Evolutionary conservation across 1,284 basidiomycete species (phyloP), one percentile per base, ranked within the genome.

Genomic region (Moesziomyces globuligerus): DNA sequence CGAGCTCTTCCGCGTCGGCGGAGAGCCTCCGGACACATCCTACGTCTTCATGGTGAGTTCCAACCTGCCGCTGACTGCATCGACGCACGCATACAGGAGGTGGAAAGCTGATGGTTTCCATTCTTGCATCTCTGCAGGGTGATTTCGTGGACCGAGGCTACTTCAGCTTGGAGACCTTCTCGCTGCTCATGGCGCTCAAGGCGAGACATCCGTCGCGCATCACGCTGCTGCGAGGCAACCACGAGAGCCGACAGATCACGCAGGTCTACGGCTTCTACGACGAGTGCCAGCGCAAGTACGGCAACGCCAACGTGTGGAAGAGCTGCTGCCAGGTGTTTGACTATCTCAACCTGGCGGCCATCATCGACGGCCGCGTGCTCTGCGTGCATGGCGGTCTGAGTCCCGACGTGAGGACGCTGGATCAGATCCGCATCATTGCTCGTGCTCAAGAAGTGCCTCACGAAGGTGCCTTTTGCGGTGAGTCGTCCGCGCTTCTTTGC

Each of bases 291-390:
- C 88, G 95, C 45, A 99, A 99, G 85, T 99, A 99, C 82, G 95
- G 94, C 42, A 75, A 71, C 50, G 74, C 94, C 25, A 91, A 92
- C 75, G 95, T 98, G 36, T 99, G 96, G 96, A 94, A 93, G 37
- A 97, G 97, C 84, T 98, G 98, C 82, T 98, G 95, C 64, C 96
- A 99, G 85, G 97, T 99, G 93, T 99, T 99, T 83, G 96, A 99
- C 86, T 98, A 95, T 85, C 85, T 99, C 75, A 98, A 95, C 8
- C 86, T 99, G 47, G 94, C 92, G 29, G 94, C 96, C 60, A 71
- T 99, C 67, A 98, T 99, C 80, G 96, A 99, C 85, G 93, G 98
- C 85, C 90, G 90, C 77, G 97, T 99, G 86, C 97, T 99, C 83
- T 99, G 96, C 79, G 95, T 99, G 5, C 95, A 99, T 79, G 95